Base-by-base conservation (phyloP, 1,284 basidiomycete species). In the Hypsizygus ulmarius region DNA sequence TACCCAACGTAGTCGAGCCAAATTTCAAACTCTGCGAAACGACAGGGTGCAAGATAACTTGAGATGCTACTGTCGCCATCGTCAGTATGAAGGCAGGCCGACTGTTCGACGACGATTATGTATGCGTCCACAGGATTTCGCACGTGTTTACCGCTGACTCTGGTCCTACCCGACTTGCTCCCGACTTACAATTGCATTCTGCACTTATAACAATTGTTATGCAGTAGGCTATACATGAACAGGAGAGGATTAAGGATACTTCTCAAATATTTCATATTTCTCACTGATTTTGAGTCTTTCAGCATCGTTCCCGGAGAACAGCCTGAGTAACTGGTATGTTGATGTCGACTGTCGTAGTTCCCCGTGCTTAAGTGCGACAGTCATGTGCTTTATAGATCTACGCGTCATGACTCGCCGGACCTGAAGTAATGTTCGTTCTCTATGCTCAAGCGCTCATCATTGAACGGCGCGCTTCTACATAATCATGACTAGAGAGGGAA, bases 21-120 rank as follows among this genome's bases (percentile, higher is more conserved):
- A 91, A 81, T 62, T 87, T 91, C 61, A 97, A 71, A 14, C 80
- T 71, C 59, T 88, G 82, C 36, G 87, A 86, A 39, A 93, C 74
- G 10, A 79, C 71, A 8, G 94, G 94, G 60, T 96, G 92, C 34
- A 97, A 78, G 52, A 97, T 75, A 55, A 94, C 62, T 62, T 93
- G 89, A 16, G 86, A 82, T 37, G 85, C 84, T 45, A 81, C 54
- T 54, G 69, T 75, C 37, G 84, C 73, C 86, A 89, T 87, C 51
- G 48, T 59, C 45, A 37, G 47, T 36, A 48, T 14, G 11, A 28
- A 7, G 15, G 18, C n/a, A 21, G 29, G 10, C 16, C 8, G n/a
- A 27, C 19, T 25, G 30, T 16, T 32, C 15, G 21, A 25, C 16
- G 18, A 5, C 40, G 36, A 39, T 34, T 38, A 30, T 39, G 45